Evolutionary conservation across 2,329 filamentous ascomycete species (phyloP), one percentile per base, ranked within the genome.

Genomic region (Cryphonectria carpinicola): DNA sequence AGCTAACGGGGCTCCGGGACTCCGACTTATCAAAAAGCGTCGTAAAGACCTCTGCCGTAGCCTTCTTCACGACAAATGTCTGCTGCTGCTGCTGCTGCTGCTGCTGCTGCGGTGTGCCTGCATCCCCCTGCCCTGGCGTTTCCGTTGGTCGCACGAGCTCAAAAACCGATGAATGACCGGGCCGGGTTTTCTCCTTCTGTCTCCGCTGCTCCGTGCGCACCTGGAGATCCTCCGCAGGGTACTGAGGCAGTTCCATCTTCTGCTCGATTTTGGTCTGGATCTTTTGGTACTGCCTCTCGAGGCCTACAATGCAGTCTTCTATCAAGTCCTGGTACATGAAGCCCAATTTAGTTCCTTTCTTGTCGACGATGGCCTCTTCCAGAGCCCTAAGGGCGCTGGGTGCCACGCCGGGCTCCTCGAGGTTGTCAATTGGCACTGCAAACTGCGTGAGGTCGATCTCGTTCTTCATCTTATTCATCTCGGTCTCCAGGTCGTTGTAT

Each of bases 131-230:
- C 17, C 28, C 25, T n/a, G 22, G 37, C 4, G 4, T 8, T 43
- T 73, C 52, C 0, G 46, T 7, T 0, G 64, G 39, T 4, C 76
- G 71, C 7, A 72, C 69, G 63, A 81, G 78, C 1, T 80, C 78
- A 64, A 80, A 81, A 0, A 76, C 67, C 0, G 80, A 82, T 0
- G 80, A 78, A 37, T 81, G 74, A 0, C 75, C 69, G 4, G 79
- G 81, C 0, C 84, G 81, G 0, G 83, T 85, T 76, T 85, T 86
- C 60, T 82, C 78, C 71, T 85, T 86, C 56, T 81, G 70, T 32
- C 74, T 79, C 35, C 80, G 79, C 60, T 81, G 75, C 68, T 83
- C 76, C 1, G 82, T 71, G 13, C 70, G 73, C 1, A 77, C 39
- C 28, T 79, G 77, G 7, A 61, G 62, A 0, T 74, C 61, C 37